Conservation (phyloP, 2,329 filamentous ascomycete genomes). For the Chaetothyriales sp. region DNA sequence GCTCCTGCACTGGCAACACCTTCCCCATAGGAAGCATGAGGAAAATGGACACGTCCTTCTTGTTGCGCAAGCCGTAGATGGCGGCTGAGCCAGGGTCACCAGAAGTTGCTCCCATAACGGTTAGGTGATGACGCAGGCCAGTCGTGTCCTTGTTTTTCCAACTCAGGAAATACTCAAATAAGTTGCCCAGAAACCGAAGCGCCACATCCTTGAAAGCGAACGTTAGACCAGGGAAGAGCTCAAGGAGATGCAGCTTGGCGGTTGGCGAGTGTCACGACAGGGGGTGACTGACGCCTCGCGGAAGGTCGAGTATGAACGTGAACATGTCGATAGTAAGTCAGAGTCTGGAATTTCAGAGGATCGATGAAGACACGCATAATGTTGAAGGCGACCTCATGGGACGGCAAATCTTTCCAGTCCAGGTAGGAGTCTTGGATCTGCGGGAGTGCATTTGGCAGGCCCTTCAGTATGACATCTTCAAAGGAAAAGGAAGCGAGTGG, state of each 20-base stretch:
- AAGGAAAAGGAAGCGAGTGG: slow-evolving; percentile 52
- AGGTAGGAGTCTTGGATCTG: slow-evolving; percentile 49
- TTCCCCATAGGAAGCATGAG: slow-evolving; percentile 87
- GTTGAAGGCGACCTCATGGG: slow-evolving; percentile 67
- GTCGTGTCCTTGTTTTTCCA: slow-evolving; percentile 31
- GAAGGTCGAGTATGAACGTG: slow-evolving; percentile 80
- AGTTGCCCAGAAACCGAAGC: slow-evolving; percentile 86
- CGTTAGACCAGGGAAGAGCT: slow-evolving; percentile 91
- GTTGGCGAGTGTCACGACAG: slow-evolving; percentile 61
- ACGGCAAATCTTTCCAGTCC: slow-evolving; percentile 65
- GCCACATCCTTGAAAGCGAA: slow-evolving; percentile 95
- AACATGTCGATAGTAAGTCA: slow-evolving; percentile 72
- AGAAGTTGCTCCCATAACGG: slow-evolving; percentile 74
- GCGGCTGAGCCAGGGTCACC: slow-evolving; percentile 85
- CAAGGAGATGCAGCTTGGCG: slow-evolving; percentile 68
- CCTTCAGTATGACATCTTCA: slow-evolving; percentile 81
- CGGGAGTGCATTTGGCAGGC: slow-evolving; percentile 72
- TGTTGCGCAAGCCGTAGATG: slow-evolving; percentile 86
- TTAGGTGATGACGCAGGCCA: slow-evolving; percentile 61
- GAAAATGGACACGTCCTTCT: slow-evolving; percentile 93
- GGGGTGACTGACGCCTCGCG: slow-evolving; percentile 66
- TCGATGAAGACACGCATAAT: slow-evolving; percentile 85
- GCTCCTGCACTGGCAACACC: slow-evolving; percentile 82
- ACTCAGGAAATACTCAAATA: slow-evolving; percentile 46
- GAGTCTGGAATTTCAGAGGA: slow-evolving; percentile 62